Conservation (phyloP, 2,329 filamentous ascomycete genomes). For the Colletotrichum sp. region DNA sequence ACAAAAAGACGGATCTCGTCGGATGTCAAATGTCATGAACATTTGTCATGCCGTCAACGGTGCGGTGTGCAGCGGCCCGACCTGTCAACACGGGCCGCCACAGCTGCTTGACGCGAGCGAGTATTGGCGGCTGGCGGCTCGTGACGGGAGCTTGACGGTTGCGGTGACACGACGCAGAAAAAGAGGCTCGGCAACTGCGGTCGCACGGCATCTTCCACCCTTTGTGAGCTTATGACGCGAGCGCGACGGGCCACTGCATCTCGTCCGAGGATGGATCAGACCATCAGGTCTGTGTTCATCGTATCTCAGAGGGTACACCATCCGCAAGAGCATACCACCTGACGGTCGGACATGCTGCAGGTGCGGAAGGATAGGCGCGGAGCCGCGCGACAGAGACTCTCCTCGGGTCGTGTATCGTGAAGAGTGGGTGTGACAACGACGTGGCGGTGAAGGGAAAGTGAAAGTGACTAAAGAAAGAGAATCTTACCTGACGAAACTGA, state of each 20-base stretch:
- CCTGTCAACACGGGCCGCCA: constrained; percentile 14
- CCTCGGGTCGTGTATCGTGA: neutral
- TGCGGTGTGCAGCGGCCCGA: constrained; percentile 11
- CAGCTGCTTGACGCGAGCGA: neutral
- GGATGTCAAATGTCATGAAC: neutral
- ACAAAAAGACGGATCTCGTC: neutral
- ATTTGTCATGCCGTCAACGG: neutral
- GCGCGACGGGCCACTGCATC: neutral
- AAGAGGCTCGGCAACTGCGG: neutral
- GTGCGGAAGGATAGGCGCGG: neutral
- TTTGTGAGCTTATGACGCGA: neutral
- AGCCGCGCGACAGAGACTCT: neutral
- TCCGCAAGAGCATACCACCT: neutral
- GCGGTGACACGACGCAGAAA: neutral
- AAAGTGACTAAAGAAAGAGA: constrained; percentile 7
- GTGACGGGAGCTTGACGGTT: neutral
- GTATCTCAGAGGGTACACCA: neutral
- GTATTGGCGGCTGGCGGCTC: neutral
- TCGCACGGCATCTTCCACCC: neutral
- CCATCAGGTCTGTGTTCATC: neutral
- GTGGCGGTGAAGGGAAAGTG: constrained; percentile 3
- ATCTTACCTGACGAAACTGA: constrained; percentile 76
- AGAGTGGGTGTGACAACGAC: neutral
- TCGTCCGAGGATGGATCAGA: neutral
- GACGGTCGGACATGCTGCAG: neutral